These are phyloP conservation scores for Candida xiaguanensis DNA, from an alignment of 805 yeast genomes.

Conservation along the genomic window DNA sequence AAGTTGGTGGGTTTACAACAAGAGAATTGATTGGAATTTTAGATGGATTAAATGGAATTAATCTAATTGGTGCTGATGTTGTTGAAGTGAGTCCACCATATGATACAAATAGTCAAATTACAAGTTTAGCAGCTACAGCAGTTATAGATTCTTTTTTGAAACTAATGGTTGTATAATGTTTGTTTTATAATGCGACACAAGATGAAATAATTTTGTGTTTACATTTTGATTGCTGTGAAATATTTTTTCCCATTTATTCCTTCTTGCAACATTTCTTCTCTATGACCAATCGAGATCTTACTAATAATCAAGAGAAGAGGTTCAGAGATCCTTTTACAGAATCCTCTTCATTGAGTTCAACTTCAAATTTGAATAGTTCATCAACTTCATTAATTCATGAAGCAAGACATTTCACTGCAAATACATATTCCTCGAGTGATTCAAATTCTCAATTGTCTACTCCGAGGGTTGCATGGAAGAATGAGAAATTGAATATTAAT, in stretches of 20 bases:
- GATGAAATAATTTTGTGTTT: not conserved
- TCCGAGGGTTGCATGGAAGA: not conserved
- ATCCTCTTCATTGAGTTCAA: conserved; percentile 3
- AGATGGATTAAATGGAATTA: conserved; percentile 23
- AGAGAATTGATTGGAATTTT: conserved; percentile 23
- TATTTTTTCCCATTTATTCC: not conserved
- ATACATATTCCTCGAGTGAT: not conserved
- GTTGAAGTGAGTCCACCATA: conserved; percentile 29
- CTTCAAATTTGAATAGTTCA: not conserved
- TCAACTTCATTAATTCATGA: not conserved
- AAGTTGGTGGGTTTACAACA: conserved; percentile 23
- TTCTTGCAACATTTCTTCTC: not conserved
- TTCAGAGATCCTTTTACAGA: conserved; percentile 7
- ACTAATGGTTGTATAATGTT: conserved; percentile 8
- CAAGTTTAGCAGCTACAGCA: conserved; percentile 24
- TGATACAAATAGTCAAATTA: conserved; percentile 23
- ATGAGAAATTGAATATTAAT: conserved; percentile 16
- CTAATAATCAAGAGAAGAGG: too few species aligned
- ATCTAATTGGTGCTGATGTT: conserved; percentile 25
- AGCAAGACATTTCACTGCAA: conserved; percentile 7
- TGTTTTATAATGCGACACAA: not conserved
- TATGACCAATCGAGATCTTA: conserved; percentile 10
- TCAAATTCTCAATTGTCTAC: conserved; percentile 1
- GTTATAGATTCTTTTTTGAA: conserved; percentile 15
- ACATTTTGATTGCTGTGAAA: not conserved